Conservation (phyloP, 805 yeast genomes). For the Wickerhamomyces xylosicus region DNA sequence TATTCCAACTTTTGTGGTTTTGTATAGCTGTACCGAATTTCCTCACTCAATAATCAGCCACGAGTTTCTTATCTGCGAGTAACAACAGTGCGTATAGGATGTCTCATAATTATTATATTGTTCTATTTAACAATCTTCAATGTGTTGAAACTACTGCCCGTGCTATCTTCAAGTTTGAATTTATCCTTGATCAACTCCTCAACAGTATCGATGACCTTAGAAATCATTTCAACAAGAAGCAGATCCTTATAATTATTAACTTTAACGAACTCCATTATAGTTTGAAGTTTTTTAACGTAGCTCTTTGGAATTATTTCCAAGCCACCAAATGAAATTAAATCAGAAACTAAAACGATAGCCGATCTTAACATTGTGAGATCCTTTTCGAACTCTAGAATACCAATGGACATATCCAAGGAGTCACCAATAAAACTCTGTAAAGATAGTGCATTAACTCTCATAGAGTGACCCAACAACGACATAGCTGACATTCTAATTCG, state of each 20-base stretch:
- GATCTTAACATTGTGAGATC: conserved; percentile 53
- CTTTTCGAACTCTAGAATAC: conserved; percentile 57
- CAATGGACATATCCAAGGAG: conserved; percentile 67
- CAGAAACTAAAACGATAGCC: conserved; percentile 60
- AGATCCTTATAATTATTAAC: conserved; percentile 35
- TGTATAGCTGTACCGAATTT: too few relatives aligned
- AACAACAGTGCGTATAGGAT: too few relatives aligned
- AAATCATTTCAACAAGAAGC: conserved; percentile 50
- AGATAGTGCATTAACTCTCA: conserved; percentile 49
- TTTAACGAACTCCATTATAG: conserved; percentile 34
- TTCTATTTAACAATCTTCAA: too few relatives aligned
- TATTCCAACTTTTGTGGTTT: too few relatives aligned
- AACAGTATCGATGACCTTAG: conserved; percentile 23
- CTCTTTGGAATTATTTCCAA: conserved; percentile 38
- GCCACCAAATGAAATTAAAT: conserved; percentile 40
- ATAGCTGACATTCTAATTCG: conserved; percentile 76
- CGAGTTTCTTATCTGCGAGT: too few relatives aligned
- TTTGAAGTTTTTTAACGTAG: conserved; percentile 33
- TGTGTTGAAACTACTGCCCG: background rate
- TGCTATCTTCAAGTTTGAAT: background rate
- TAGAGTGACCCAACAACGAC: conserved; percentile 69
- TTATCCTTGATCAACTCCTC: conserved; percentile 12
- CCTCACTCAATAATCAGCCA: too few relatives aligned
- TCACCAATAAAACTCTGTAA: conserved; percentile 37
- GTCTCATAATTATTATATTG: too few relatives aligned